These are phyloP conservation scores for Botrytis tulipae DNA, from an alignment of 2,329 filamentous ascomycete genomes.

Conservation along the genomic window DNA sequence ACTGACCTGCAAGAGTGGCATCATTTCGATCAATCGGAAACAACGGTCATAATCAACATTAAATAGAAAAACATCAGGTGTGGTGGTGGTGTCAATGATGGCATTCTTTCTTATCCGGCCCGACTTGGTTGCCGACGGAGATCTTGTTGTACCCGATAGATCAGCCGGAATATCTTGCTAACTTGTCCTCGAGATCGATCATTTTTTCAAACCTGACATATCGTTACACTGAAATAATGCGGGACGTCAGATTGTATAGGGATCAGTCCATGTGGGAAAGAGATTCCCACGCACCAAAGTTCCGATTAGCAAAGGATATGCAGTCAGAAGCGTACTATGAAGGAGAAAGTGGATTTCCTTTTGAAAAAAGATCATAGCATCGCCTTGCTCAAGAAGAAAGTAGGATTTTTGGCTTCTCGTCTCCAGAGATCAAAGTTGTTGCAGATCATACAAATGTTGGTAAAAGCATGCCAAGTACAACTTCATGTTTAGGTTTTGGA, in stretches of 20 bases:
- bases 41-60: background rate
- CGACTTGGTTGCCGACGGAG: constrained; percentile 11
- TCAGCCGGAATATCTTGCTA: background rate
- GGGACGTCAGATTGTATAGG: background rate
- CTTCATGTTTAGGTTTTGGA: background rate
- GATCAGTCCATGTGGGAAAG: background rate
- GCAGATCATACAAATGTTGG: background rate
- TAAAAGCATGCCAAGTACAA: background rate
- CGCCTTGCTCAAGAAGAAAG: background rate
- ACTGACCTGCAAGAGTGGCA: background rate
- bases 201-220: constrained; percentile 11
- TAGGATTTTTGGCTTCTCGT: constrained; percentile 7
- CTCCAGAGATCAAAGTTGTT: background rate
- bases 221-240: constrained; percentile 11
- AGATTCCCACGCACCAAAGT: background rate
- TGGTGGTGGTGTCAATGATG: background rate
- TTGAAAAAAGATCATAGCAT: background rate
- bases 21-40: background rate
- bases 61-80: background rate
- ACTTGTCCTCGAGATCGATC: constrained; percentile 5
- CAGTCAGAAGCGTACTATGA: background rate
- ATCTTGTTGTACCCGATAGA: constrained; percentile 8
- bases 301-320: constrained; percentile 10
- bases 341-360: background rate
- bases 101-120: background rate